Evolutionary conservation across 2,329 filamentous ascomycete genomes (phyloP), one percentile per base, ranked within the genome.

Genomic region (Aspergillus tubingensis): DNA sequence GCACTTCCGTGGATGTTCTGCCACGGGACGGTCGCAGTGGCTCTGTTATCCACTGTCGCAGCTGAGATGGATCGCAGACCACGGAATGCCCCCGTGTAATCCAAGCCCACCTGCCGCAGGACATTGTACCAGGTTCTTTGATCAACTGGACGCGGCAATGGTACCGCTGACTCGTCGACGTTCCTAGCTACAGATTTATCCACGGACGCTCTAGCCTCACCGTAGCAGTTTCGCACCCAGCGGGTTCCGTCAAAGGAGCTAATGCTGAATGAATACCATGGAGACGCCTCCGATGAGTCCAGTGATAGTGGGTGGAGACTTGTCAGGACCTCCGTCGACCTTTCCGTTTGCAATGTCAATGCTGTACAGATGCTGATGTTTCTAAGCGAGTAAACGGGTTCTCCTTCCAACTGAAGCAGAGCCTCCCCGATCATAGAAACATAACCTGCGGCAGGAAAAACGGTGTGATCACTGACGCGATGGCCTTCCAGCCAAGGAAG

Each of bases 191-290:
- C n/a, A 2, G 50, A 53, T 15, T n/a, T 15, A 19, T 53, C 38
- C 2, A 25, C 30, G n/a, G 30, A 19, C 8, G 41, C 11, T n/a
- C 44, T 52, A 2, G 53, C 57, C 36, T 65, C 39, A 1, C 63
- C 63, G 8, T 23, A 13, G 17, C 25, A 55, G 27, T 63, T 54
- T 21, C 59, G 61, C 1, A 39, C 52, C 63, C 63, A 65, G 4
- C 21, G 19, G 1, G 30, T 19, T 19, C 54, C 48, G 8, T 63
- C 38, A 30, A 55, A 63, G 2, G 57, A 49, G 15, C 53, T 30
- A 21, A 65, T 53, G 7, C 13, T 61, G 19, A 65, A 65, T 5
- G 58, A 52, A 25, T 51, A 61, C 61, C 59, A 65, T 2, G 13
- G 17, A 10, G 56, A 58, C 11, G 54, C 21, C 32, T 53, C 50